Percentiles rank a stretch among this genome's conserved stretches.
phyloP scores from a whole-genome alignment of 768 basidiomycete genomes.

The Artomyces pyxidatus region DNA sequence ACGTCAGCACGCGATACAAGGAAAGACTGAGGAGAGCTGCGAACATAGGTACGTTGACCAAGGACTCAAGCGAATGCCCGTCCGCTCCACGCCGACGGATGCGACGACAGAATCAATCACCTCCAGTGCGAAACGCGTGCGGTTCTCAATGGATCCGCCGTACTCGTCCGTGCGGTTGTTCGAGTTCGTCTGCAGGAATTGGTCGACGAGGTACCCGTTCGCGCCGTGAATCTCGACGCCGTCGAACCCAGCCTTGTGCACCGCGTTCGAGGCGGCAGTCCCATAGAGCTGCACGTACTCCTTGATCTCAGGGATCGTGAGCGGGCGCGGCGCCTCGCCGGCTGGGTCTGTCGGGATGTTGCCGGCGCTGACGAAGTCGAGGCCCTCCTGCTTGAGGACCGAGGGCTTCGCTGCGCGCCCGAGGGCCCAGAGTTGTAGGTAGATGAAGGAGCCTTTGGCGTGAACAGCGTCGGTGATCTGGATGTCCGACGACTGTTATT shows the following conservation, averaged over 20 bases:
- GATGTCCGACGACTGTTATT: neutral
- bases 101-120: constrained; percentile 26
- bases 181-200: neutral
- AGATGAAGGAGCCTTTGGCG: constrained; percentile 25
- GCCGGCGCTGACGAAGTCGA: neutral
- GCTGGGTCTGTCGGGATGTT: neutral
- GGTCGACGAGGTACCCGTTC: neutral
- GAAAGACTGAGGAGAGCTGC: neutral
- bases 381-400: neutral
- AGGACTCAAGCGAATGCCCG: constrained; percentile 29
- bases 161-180: neutral
- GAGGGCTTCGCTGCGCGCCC: constrained; percentile 18
- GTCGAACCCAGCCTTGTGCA: neutral
- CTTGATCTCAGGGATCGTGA: neutral
- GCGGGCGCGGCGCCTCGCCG: neutral
- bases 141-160: neutral
- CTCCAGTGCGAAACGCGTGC: constrained; percentile 17
- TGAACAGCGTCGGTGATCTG: constrained; percentile 28
- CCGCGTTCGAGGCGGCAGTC: neutral
- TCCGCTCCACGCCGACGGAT: constrained; percentile 28
- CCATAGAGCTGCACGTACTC: neutral
- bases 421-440: constrained; percentile 31
- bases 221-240: neutral
- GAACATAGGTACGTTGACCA: constrained; percentile 10
- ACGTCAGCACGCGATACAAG: neutral